These are phyloP conservation scores for Elymus sibiricus DNA, from an alignment of 176 grass and related monocot species.

Conservation along the genomic window DNA sequence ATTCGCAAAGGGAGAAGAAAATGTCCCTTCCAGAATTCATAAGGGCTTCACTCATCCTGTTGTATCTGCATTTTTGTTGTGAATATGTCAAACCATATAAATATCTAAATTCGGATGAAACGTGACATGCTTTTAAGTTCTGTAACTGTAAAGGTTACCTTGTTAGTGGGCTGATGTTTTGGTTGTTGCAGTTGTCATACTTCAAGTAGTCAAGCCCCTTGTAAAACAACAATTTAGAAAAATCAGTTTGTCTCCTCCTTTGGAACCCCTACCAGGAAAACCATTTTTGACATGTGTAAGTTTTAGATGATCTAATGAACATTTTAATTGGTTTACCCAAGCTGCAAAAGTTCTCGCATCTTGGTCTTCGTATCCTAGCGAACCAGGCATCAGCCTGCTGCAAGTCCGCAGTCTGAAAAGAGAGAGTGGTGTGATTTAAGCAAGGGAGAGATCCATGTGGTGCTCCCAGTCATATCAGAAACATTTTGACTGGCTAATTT, in stretches of 20 bases:
- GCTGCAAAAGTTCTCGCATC: conserved; percentile 36
- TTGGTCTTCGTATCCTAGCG: conserved; percentile 46
- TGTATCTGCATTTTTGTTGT: conserved; percentile 31
- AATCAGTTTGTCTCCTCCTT: neutral
- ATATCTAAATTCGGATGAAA: neutral
- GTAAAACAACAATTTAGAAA: neutral
- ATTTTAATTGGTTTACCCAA: conserved; percentile 34
- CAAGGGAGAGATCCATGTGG: neutral
- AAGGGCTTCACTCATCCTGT: conserved; percentile 40
- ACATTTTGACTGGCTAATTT: neutral
- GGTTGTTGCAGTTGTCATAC: conserved; percentile 14
- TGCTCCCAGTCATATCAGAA: neutral
- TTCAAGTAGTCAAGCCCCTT: conserved; percentile 16
- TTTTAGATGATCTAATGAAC: neutral
- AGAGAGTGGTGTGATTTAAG: neutral
- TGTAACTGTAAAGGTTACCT: neutral
- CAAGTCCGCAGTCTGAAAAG: conserved; percentile 36
- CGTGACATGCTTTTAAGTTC: neutral
- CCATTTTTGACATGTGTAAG: neutral
- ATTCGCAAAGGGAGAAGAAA: conserved; percentile 58
- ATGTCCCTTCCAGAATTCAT: conserved; percentile 39
- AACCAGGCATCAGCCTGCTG: conserved; percentile 53
- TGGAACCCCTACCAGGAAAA: neutral
- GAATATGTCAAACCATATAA: neutral
- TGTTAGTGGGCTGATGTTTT: neutral